Conservation (phyloP, 805 yeast genomes). For the Komagataella ulmi region DNA sequence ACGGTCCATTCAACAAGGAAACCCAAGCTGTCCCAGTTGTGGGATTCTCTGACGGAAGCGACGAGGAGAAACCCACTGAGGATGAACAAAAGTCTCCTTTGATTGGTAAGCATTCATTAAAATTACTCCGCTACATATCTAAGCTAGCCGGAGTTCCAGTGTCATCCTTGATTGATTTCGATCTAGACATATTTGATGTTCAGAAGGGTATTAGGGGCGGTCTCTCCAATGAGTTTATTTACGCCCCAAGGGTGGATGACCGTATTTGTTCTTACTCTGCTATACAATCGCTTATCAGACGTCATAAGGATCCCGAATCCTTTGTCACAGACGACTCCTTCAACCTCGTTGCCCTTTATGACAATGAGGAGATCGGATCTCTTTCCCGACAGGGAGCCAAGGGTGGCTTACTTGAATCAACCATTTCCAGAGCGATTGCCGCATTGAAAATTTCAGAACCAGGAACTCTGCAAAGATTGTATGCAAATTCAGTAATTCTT, state of each 20-base stretch:
- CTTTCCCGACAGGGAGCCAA: slow-evolving; percentile 71
- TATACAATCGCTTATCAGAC: slow-evolving; percentile 33
- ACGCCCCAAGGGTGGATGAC: slow-evolving; percentile 78
- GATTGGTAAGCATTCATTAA: slow-evolving; percentile 54
- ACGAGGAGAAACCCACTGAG: slow-evolving; percentile 35
- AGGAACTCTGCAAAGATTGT: slow-evolving; percentile 1
- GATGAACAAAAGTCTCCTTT: slow-evolving; percentile 54
- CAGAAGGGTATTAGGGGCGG: slow-evolving; percentile 77
- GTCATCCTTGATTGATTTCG: slow-evolving; percentile 52
- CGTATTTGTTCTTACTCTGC: slow-evolving; percentile 74
- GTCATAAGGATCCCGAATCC: background rate
- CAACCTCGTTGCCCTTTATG: slow-evolving; percentile 36
- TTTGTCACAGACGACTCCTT: slow-evolving; percentile 14
- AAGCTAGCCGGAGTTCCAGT: slow-evolving; percentile 44
- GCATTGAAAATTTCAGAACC: background rate
- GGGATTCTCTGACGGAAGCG: slow-evolving; percentile 34
- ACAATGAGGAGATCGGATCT: slow-evolving; percentile 79
- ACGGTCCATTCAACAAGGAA: slow-evolving; percentile 65
- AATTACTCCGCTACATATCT: slow-evolving; percentile 57
- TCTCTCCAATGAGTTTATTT: slow-evolving; percentile 59
- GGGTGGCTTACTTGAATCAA: slow-evolving; percentile 59
- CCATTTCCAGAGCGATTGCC: slow-evolving; percentile 17
- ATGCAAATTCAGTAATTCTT: slow-evolving; percentile 57
- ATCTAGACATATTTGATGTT: slow-evolving; percentile 68
- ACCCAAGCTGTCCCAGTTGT: slow-evolving; percentile 69